A percentile compares a stretch with the other conserved stretches of the same genome.
Evolutionary conservation across 768 basidiomycete species (phyloP).

Genomic region (Boletus rubescentipes): DNA sequence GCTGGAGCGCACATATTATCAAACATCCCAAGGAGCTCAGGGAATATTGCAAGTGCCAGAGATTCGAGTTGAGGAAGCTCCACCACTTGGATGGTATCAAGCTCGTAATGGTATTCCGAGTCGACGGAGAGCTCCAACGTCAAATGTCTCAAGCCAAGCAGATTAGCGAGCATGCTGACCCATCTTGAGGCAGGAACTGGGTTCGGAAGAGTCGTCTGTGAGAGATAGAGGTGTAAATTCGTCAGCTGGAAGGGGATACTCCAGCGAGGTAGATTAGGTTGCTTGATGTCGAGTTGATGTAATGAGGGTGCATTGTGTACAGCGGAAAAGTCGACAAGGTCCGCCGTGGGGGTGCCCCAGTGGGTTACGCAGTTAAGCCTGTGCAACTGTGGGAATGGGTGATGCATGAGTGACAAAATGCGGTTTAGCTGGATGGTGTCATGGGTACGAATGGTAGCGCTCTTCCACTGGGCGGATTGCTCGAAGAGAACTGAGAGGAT

Average conservation of each 20-base stretch:
- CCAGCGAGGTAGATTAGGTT: constrained; percentile 37
- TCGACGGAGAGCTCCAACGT: constrained; percentile 38
- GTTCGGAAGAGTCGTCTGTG: constrained; percentile 19
- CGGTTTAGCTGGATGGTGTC: constrained; percentile 39
- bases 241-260: constrained; percentile 36
- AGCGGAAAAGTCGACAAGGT: constrained; percentile 29
- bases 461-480: constrained; percentile 44
- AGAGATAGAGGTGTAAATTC: constrained; percentile 35
- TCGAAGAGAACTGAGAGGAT: constrained; percentile 42
- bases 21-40: constrained; percentile 29
- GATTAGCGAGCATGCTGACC: constrained; percentile 35
- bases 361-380: constrained; percentile 33
- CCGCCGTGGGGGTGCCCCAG: constrained; percentile 23
- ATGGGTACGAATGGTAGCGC: constrained; percentile 40
- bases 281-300: constrained; percentile 32
- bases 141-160: constrained; percentile 42
- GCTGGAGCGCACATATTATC: constrained; percentile 35
- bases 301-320: constrained; percentile 37
- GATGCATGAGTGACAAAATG: constrained; percentile 38
- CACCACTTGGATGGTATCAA: constrained; percentile 9
- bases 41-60: constrained; percentile 32
- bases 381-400: constrained; percentile 38
- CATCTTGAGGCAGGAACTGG: constrained; percentile 25
- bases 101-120: constrained; percentile 26
- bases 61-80: constrained; percentile 28